Conservation (phyloP, 768 basidiomycete genomes). For the Boletus reticulatus region DNA sequence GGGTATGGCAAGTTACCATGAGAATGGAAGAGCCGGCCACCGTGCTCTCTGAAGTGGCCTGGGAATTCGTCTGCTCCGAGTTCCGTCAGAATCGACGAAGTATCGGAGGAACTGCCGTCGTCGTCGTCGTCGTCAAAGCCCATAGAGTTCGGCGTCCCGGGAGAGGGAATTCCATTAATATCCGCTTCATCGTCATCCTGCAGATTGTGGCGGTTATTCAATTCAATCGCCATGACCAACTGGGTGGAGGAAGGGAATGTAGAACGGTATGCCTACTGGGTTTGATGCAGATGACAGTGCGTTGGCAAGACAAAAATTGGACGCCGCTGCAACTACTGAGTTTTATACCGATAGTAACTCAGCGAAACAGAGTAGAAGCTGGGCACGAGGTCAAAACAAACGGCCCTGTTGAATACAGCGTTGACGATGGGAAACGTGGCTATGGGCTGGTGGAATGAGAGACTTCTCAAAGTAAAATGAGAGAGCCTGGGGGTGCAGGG, state of each 20-base stretch:
- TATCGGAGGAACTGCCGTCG: constrained; percentile 40
- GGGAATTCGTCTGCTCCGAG: constrained; percentile 55
- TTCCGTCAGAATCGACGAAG: constrained; percentile 45
- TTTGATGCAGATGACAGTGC: constrained; percentile 31
- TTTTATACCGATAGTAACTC: constrained; percentile 40
- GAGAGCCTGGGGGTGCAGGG: constrained; percentile 3
- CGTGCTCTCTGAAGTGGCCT: constrained; percentile 53
- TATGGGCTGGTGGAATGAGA: constrained; percentile 12
- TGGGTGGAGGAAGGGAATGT: constrained; percentile 4
- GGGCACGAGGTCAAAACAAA: constrained; percentile 34
- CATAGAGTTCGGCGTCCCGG: constrained; percentile 2
- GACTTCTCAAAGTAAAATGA: constrained; percentile 14
- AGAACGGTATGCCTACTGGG: constrained; percentile 16
- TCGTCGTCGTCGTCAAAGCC: constrained; percentile 30
- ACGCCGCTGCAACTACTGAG: constrained; percentile 37
- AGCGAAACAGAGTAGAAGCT: constrained; percentile 39
- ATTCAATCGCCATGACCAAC: constrained; percentile 29
- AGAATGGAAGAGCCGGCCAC: constrained; percentile 67
- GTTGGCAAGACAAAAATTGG: constrained; percentile 39
- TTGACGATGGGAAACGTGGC: constrained; percentile 24
- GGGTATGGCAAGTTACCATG: constrained; percentile 63
- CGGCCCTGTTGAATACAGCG: constrained; percentile 29
- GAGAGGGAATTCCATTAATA: constrained; percentile 11
- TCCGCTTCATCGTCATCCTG: constrained; percentile 18
- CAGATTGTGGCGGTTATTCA: constrained; percentile 21